Conservation (phyloP, 805 yeast species). For the Starmerella sirachaensis region DNA sequence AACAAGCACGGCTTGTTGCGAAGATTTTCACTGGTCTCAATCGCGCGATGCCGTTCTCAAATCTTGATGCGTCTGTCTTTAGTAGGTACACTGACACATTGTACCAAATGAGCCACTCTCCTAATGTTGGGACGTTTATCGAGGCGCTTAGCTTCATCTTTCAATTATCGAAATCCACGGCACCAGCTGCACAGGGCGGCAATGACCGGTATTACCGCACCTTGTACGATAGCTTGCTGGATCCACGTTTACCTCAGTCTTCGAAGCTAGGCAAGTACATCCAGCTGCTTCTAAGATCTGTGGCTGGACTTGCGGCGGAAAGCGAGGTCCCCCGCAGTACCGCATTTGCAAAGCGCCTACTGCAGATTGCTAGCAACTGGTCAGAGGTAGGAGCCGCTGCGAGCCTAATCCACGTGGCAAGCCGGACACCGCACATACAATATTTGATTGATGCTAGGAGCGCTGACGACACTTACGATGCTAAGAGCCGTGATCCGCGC, state of each 20-base stretch:
- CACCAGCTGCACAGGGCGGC: conserved; percentile 13
- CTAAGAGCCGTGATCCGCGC: conserved; percentile 84
- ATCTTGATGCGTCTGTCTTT: conserved; percentile 51
- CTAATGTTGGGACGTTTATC: conserved; percentile 85
- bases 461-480: conserved; percentile 43
- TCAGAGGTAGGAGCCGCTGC: conserved; percentile 61
- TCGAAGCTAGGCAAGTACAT: conserved; percentile 89
- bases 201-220: conserved; percentile 65
- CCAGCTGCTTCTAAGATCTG: conserved; percentile 71
- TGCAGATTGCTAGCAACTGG: conserved; percentile 80
- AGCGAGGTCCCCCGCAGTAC: conserved; percentile 47
- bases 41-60: conserved; percentile 88
- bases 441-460: conserved; percentile 43
- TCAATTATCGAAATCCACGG: conserved; percentile 57
- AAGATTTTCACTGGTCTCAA: conserved; percentile 90
- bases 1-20: conserved; percentile 70
- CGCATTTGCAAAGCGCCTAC: conserved; percentile 82
- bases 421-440: conserved; percentile 58
- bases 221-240: conserved; percentile 77
- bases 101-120: conserved; percentile 82
- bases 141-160: conserved; percentile 81
- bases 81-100: conserved; percentile 70
- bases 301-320: conserved; percentile 47
- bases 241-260: conserved; percentile 68
- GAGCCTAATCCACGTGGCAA: conserved; percentile 18